Evolutionary conservation across 148 eudicot species (phyloP), one percentile per base, ranked within the genome.

Genomic region (Rhododendron molle): DNA sequence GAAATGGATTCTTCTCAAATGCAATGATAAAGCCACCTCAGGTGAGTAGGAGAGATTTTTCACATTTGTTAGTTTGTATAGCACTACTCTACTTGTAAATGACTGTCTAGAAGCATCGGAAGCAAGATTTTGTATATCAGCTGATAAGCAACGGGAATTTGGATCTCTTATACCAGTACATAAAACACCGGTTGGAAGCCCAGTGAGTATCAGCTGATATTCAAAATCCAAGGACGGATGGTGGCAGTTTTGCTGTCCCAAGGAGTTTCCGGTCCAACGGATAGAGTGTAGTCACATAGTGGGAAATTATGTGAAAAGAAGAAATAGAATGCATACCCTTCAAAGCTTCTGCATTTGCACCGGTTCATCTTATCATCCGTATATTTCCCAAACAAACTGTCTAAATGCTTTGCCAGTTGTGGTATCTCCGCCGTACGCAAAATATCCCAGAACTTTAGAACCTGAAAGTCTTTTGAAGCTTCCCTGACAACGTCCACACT

Each of bases 391-490:
- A 88, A 87, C 52, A 86, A 4, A 21, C 4, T 4, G 38, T 85
- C 86, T 12, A 90, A 86, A 56, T 30, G n/a, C 54, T 44, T 85
- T 0, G 84, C 84, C 28, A 90, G 84, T 46, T 85, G 26, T 0
- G 83, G 84, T 2, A 88, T 74, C 83, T 85, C 83, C 2, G 86
- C 40, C 30, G 6, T 36, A 5, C 88, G 85, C 69, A 85, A 26
- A 21, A 92, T 12, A 71, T 90, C 89, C 90, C 89, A 89, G 40
- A 89, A 54, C 83, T 83, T 89, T 20, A 91, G 67, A 62, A 88
- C 91, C 80, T 92, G 92, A 18, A 80, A 50, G 83, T 87, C 78
- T 23, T 44, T 23, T 2, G 88, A 83, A 28, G 82, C 73, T 80
- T 87, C 88, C 69, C 43, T 72, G 3, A 65, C 34, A 30, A 90